Conservation (phyloP, 768 basidiomycete genomes). For the Auriscalpium orientale region DNA sequence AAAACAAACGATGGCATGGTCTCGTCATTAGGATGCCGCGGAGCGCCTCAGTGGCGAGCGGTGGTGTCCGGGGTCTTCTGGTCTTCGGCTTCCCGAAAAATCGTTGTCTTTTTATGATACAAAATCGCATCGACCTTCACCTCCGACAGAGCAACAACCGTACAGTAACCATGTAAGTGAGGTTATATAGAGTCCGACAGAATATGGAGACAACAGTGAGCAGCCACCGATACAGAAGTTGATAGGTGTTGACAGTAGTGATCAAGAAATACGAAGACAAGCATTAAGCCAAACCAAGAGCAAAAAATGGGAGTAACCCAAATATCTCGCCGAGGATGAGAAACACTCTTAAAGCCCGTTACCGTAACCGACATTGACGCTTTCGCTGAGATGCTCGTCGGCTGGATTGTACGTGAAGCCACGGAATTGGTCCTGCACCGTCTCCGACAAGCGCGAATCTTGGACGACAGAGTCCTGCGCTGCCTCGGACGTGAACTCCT, state of each 20-base stretch:
- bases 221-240: not conserved
- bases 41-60: too few relatives aligned
- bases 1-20: too few relatives aligned
- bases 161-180: too few relatives aligned
- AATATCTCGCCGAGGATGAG: slow-evolving; percentile 2
- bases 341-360: not conserved
- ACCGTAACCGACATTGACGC: slow-evolving; percentile 66
- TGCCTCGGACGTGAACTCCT: slow-evolving; percentile 94
- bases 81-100: too few relatives aligned
- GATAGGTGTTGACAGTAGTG: not conserved
- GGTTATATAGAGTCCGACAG: too few relatives aligned
- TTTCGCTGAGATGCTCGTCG: slow-evolving; percentile 80
- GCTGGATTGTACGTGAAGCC: slow-evolving; percentile 87
- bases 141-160: too few relatives aligned
- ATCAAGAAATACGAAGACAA: not conserved
- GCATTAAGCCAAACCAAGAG: not conserved
- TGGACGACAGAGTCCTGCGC: slow-evolving; percentile 95
- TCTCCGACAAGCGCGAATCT: slow-evolving; percentile 87
- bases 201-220: not conserved
- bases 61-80: too few relatives aligned
- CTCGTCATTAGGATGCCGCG: too few relatives aligned
- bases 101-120: too few relatives aligned
- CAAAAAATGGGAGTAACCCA: not conserved
- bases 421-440: slow-evolving; percentile 93
- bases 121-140: too few relatives aligned